Evolutionary conservation across 106 monocot species (phyloP).

Genomic region (Alisma plantagoaquatica): DNA sequence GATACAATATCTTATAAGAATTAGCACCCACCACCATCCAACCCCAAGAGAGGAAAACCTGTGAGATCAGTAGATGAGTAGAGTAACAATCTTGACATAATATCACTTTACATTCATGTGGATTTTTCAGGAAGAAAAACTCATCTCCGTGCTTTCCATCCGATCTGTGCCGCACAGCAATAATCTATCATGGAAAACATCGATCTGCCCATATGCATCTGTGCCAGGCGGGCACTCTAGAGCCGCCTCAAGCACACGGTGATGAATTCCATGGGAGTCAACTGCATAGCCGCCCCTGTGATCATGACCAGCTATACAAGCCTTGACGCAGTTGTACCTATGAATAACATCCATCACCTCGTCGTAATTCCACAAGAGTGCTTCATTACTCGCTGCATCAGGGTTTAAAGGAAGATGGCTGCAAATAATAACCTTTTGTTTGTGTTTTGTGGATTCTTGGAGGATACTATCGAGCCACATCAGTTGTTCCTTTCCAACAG

Average conservation of each 20-base stretch:
- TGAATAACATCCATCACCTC: slow-evolving; percentile 64
- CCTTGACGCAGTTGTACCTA: slow-evolving; percentile 57
- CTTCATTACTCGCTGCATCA: slow-evolving; percentile 23
- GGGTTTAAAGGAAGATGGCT: slow-evolving; percentile 73
- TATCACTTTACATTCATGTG: too few relatives aligned
- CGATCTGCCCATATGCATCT: slow-evolving; percentile 49
- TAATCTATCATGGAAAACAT: slow-evolving; percentile 57
- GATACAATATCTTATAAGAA: too few relatives aligned
- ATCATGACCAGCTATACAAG: slow-evolving; percentile 77
- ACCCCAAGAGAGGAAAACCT: too few relatives aligned
- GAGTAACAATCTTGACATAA: too few relatives aligned
- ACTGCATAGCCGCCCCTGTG: slow-evolving; percentile 67
- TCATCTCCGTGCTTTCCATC: slow-evolving; percentile 55
- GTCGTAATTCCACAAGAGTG: slow-evolving; percentile 81
- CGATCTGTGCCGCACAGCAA: slow-evolving; percentile 43
- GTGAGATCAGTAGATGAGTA: too few relatives aligned
- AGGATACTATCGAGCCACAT: slow-evolving; percentile 63
- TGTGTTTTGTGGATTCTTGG: slow-evolving; percentile 15
- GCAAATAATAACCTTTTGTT: slow-evolving; percentile 64
- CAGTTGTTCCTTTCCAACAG: slow-evolving; percentile 53
- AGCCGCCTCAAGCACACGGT: slow-evolving; percentile 70
- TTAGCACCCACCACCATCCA: too few relatives aligned
- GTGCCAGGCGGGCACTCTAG: slow-evolving; percentile 72
- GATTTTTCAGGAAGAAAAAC: slow-evolving; percentile 19
- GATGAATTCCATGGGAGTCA: slow-evolving; percentile 68